Evolutionary conservation across 1,284 basidiomycete genomes (phyloP), one percentile per base, ranked within the genome.

Genomic region (Ceratobasidium sp.): DNA sequence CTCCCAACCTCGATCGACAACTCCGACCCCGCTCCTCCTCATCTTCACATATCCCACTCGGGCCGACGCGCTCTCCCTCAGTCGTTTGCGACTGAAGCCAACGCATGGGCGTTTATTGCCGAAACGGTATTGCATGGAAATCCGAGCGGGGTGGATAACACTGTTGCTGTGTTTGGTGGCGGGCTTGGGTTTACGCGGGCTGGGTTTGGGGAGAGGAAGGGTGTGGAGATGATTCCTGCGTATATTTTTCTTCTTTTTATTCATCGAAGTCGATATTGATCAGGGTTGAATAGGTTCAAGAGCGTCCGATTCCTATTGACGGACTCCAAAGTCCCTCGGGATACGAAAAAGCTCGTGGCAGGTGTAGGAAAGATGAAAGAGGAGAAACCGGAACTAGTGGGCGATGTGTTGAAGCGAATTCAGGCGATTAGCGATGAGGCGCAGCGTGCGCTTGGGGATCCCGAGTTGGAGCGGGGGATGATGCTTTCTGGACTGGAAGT

Each of bases 101-200:
- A 99, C 85, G 88, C 89, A 64, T 99, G 97, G 93, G 96, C 98
- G 23, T 99, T 98, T 86, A 87, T 98, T 67, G 91, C 94, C 6
- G 98, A 99, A 86, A 99, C 99, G 86, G 95, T 99, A 51, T 87
- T 99, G 71, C 98, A 99, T 84, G 98, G 98, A 2, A 99, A 96
- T 83, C 98, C 98, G 0, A 97, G 95, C 78, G 98, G 98, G 26
- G 95, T 99, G 46, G 98, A 99, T 85, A 99, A 99, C 85, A 94
- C 96, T 20, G 96, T 99, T 46, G 90, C 96, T 9, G 94, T 97
- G 0, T 95, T 94, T 83, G 98, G 98, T 23, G 97, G 98, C 67
- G 98, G 97, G 26, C 89, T 99, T 80, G 92, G 94, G 33, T 99
- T 98, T 85, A 95, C 94, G 5, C 92, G 95, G 56, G 89, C 94